Evolutionary conservation across 345 rosid species (phyloP), one percentile per base, ranked within the genome.

Genomic region (Populus simonii): DNA sequence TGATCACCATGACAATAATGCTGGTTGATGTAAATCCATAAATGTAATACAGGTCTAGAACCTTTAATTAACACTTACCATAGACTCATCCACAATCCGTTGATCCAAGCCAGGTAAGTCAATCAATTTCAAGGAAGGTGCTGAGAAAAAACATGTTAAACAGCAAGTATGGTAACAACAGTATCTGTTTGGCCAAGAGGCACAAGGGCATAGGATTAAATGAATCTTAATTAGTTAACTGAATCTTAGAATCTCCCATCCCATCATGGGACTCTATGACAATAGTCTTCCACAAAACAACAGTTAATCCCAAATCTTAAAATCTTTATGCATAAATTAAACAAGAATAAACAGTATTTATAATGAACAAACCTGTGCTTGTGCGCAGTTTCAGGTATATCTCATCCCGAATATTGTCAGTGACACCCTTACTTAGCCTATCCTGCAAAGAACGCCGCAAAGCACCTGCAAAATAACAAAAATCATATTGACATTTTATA

Each of bases 81-180:
- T 71, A 45, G 97, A 83, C 70, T 91, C 98, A 68, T 91, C 97
- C 88, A 93, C 85, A 80, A 90, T 86, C 80, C 97, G 88, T 88
- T 93, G 99, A 86, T 96, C 99, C 87, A 94, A 82, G 84, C 99
- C 98, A 70, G 99, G 98, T 82, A 96, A 88, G 85, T 96, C 99
- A 74, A 90, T 80, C 89, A 96, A 85, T 87, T 96, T 96, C 78
- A 96, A 76, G 23, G 99, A 90, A 43, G 99, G 99, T 78, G 99
- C 99, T 96, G 93, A 62, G 83, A 27, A 59, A 65, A 45, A 75
- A 62, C 71, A 66, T 49, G 2, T 41, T 55, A 55, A 33, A 11
- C 41, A 39, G 47, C 25, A 3, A 22, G 27, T 18, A 78, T 33
- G 38, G 29, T 23, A 67, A 33, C 66, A 20, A 15, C 49, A 27